Conservation (phyloP, 352 stramenopile species). For the Pythium monospermum region DNA sequence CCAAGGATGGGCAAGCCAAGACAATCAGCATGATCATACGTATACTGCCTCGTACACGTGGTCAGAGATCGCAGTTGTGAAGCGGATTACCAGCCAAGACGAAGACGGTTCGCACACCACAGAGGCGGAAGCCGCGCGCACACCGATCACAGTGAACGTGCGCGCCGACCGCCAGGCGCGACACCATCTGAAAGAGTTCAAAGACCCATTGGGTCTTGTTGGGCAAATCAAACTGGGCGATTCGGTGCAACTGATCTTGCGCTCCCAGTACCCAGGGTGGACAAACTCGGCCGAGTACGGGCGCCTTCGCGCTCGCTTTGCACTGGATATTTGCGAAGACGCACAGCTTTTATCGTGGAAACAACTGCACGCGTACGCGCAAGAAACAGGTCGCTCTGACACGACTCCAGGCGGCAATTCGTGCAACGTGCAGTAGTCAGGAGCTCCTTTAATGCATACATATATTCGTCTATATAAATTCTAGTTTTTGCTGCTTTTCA, state of each 20-base stretch:
- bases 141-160: constrained; percentile 42
- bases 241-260: constrained; percentile 46
- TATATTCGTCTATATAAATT: not conserved
- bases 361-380: not conserved
- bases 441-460: not conserved
- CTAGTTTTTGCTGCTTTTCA: constrained; percentile 4
- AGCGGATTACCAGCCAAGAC: too few species aligned
- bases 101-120: constrained; percentile 13
- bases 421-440: not conserved
- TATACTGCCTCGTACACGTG: constrained; percentile 61
- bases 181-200: constrained; percentile 55
- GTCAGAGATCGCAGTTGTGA: constrained; percentile 48
- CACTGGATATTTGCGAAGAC: constrained; percentile 13
- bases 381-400: too few species aligned
- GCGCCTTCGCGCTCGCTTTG: constrained; percentile 33
- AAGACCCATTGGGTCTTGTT: constrained; percentile 26
- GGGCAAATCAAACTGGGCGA: constrained; percentile 35
- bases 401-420: not conserved
- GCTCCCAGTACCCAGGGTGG: constrained; percentile 60
- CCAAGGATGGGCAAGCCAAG: constrained; percentile 56
- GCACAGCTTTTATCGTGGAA: constrained; percentile 1
- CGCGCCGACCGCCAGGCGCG: constrained; percentile 38
- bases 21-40: constrained; percentile 39
- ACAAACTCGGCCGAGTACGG: constrained; percentile 55
- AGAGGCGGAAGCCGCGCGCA: constrained; percentile 22